Conservation (phyloP, 1,284 basidiomycete genomes). For the Lentinus polychrous region DNA sequence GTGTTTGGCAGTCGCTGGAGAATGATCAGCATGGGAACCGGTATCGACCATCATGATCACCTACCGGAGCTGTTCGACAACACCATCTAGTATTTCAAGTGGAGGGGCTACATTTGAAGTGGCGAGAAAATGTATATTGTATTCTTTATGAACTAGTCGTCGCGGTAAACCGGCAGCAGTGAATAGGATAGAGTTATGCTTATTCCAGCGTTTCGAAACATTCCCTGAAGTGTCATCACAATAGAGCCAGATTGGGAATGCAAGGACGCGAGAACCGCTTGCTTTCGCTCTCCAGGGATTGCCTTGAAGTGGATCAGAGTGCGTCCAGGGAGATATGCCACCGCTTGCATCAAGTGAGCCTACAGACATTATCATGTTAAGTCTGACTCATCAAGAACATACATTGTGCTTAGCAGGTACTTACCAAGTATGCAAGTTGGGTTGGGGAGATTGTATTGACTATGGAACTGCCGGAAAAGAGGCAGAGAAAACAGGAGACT, state of each 20-base stretch:
- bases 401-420: no score
- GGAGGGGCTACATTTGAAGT: constrained; percentile 36
- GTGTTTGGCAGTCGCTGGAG: not conserved
- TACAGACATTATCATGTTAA: no score
- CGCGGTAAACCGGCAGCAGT: constrained; percentile 26
- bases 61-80: constrained; percentile 15
- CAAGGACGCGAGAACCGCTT: constrained; percentile 13
- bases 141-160: constrained; percentile 16
- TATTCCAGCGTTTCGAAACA: constrained; percentile 37
- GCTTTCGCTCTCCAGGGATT: constrained; percentile 16
- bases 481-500: no score
- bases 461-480: no score
- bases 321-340: no score
- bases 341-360: no score
- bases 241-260: constrained; percentile 33
- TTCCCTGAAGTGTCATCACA: constrained; percentile 40
- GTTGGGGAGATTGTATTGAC: no score
- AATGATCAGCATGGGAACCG: not conserved
- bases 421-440: no score
- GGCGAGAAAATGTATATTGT: constrained; percentile 32
- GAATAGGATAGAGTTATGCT: constrained; percentile 34
- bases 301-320: constrained; percentile 4
- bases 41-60: not conserved
- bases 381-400: no score
- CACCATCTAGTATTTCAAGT: constrained; percentile 35